These are phyloP conservation scores for Xanthoconium purpureum DNA, from an alignment of 768 basidiomycete genomes.

Conservation along the genomic window DNA sequence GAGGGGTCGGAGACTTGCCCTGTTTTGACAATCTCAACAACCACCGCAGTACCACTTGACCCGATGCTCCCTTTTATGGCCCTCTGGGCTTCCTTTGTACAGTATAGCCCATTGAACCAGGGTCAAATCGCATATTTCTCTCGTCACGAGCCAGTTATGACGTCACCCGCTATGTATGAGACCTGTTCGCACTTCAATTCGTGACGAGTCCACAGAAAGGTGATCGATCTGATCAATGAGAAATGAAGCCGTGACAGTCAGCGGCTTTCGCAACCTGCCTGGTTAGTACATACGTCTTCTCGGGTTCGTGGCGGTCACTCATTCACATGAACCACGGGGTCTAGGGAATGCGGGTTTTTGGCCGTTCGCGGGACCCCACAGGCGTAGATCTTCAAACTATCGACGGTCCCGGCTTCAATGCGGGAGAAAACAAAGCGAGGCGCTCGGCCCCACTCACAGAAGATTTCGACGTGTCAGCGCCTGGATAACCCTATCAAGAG, in stretches of 20 bases:
- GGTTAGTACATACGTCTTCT: neutral
- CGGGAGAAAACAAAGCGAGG: constrained; percentile 12
- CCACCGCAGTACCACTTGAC: no score
- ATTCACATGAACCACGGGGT: neutral
- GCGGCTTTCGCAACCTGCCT: neutral
- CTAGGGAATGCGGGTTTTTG: neutral
- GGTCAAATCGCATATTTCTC: no score
- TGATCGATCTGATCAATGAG: neutral
- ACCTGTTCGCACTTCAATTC: no score
- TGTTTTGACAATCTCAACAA: no score
- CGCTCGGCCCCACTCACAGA: constrained; percentile 10
- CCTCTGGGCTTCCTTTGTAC: no score
- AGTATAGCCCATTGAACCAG: no score
- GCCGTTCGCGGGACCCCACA: neutral
- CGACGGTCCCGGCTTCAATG: neutral
- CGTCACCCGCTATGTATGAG: no score
- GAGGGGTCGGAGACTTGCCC: no score
- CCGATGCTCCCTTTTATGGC: no score
- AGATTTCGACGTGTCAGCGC: constrained; percentile 19
- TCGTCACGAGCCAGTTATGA: no score
- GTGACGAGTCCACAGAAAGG: no score
- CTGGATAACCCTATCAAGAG: no score
- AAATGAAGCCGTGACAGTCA: neutral
- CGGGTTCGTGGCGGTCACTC: neutral
- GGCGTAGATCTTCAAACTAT: neutral